phyloP scores from a whole-genome alignment of 768 basidiomycete species.

The Mrakia frigida region DNA sequence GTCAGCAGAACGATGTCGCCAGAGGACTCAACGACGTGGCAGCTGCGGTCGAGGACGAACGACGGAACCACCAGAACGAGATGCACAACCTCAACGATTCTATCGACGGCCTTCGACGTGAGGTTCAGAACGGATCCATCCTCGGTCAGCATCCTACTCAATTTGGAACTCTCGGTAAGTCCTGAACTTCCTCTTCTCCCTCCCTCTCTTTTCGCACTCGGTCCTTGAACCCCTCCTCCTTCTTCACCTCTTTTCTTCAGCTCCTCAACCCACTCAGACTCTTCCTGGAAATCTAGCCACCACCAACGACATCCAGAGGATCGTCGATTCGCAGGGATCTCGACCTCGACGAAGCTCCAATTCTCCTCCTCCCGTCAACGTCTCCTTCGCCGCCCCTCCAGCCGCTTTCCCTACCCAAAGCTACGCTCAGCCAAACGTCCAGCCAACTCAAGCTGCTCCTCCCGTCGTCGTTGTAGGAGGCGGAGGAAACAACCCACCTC shows the following conservation, averaged over 20 bases:
- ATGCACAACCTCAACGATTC: constrained; percentile 21
- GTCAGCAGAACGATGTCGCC: background rate
- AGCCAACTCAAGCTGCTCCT: background rate
- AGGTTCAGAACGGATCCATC: background rate
- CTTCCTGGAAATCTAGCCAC: background rate
- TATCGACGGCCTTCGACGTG: background rate
- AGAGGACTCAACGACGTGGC: constrained; percentile 3
- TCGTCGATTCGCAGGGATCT: background rate
- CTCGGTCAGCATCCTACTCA: background rate
- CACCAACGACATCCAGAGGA: constrained; percentile 9
- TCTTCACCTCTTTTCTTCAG: background rate
- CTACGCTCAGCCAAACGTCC: background rate
- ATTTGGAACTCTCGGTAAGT: background rate
- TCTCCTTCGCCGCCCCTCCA: constrained; percentile 5
- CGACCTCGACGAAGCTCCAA: background rate
- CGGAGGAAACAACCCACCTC: background rate
- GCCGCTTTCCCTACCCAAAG: background rate
- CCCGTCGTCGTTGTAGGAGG: constrained; percentile 9
- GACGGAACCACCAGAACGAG: background rate
- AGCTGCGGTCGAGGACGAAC: constrained; percentile 2
- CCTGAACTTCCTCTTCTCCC: background rate
- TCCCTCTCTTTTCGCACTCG: background rate
- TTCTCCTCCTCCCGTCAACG: constrained; percentile 13
- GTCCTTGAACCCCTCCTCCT: background rate
- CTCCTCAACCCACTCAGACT: background rate